Conservation (phyloP, 768 basidiomycete genomes). For the Tulasnella sp. region DNA sequence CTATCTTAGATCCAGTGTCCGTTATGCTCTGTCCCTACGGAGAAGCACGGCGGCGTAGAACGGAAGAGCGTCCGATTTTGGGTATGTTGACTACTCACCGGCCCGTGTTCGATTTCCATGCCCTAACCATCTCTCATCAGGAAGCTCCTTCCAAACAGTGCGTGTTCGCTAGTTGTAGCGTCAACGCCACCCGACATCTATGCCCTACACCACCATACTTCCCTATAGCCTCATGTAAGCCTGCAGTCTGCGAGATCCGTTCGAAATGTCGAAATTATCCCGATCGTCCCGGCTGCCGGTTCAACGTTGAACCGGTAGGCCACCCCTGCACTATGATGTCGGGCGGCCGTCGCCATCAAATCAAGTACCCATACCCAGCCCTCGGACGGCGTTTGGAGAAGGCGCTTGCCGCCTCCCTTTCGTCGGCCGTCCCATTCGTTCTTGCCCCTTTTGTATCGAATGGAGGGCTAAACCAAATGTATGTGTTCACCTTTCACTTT, state of each 20-base stretch:
- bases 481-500: background rate
- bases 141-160: background rate
- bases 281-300: background rate
- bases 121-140: background rate
- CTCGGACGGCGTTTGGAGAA: background rate
- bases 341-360: conserved; percentile 1
- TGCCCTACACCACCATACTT: background rate
- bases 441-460: background rate
- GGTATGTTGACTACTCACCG: background rate
- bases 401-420: background rate
- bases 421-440: background rate
- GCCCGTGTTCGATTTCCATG: background rate
- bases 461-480: background rate
- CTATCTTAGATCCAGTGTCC: background rate
- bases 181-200: background rate
- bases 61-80: background rate
- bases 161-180: too few relatives aligned
- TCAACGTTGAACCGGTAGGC: background rate
- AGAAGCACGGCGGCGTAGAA: background rate
- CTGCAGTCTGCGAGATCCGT: background rate
- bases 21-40: background rate
- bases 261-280: background rate
- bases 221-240: background rate
- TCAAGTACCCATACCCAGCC: background rate
- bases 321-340: background rate